Base-by-base conservation (phyloP, 768 basidiomycete genomes). In the Exidia glandulosa region DNA sequence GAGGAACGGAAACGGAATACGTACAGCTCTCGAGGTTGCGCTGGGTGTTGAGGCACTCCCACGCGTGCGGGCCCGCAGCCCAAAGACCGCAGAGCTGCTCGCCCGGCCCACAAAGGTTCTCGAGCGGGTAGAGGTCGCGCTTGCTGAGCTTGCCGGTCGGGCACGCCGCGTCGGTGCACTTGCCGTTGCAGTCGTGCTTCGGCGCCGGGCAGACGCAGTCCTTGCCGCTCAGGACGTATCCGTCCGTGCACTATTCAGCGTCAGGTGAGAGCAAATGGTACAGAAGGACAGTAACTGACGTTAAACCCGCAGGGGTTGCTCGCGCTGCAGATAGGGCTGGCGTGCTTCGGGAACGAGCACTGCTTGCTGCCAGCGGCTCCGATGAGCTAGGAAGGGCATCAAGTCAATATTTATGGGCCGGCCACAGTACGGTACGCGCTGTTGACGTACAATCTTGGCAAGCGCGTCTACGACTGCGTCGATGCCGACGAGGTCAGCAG, bases 1-100 rank as follows among this genome's bases (percentile, higher is more conserved):
- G n/a, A 58, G 33, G 61, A 34, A 57, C 36, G 14, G 33, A 48
- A 25, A 56, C 14, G 23, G 32, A 3, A n/a, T n/a, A 76, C 80
- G 60, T 59, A 81, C 81, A 82, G 68, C 79, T 80, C 67, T 80
- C 80, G 7, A 82, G 72, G 41, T 81, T 79, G 41, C 65, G 69
- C 60, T 68, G 71, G 1, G 75, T 78, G 63, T 81, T 66, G 50
- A 82, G 63, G 60, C 80, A 81, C 61, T 82, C 80, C 76, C 77
- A 80, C 2, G 76, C 73, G 2, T 45, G 41, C 41, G 41, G 41
- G 41, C 41, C 19, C 23, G 7, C 16, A 19, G 77, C 75, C 29
- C 70, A 73, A 57, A 81, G 69, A 5, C 76, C 76, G 60, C 81
- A 82, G 2, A 77, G 74, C 0, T 72, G 72, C 59, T 69, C 66